Conservation (phyloP, 768 basidiomycete species). For the Suillus variegatus region DNA sequence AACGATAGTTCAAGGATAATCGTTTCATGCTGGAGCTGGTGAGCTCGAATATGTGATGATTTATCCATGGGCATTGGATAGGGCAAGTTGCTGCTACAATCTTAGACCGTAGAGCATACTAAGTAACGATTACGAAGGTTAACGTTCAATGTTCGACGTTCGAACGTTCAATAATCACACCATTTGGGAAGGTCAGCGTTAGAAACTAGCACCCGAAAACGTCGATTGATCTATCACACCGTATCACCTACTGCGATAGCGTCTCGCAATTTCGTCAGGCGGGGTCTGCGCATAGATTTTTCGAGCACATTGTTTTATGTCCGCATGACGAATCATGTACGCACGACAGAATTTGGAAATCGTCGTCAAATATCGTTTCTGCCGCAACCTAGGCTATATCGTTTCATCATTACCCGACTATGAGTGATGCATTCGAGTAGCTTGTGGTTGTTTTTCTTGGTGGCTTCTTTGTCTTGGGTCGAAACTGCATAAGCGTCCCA, state of each 20-base stretch:
- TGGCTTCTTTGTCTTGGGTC: too few relatives aligned
- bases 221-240: background rate
- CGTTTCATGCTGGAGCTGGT: background rate
- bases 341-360: background rate
- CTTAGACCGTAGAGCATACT: background rate
- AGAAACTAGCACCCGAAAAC: background rate
- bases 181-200: background rate
- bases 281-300: background rate
- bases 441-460: too few relatives aligned
- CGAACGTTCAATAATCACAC: too few relatives aligned
- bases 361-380: background rate
- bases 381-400: background rate
- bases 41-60: background rate
- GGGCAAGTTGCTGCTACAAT: background rate
- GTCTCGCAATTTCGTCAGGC: background rate
- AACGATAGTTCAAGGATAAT: background rate
- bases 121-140: background rate
- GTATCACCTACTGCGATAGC: background rate
- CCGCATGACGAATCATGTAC: background rate
- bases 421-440: background rate
- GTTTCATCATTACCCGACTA: background rate
- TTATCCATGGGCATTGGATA: background rate
- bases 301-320: background rate
- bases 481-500: too few relatives aligned
- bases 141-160: too few relatives aligned